These are phyloP conservation scores for Trichosporon sp. DNA, from an alignment of 1,284 basidiomycete genomes.

Conservation along the genomic window DNA sequence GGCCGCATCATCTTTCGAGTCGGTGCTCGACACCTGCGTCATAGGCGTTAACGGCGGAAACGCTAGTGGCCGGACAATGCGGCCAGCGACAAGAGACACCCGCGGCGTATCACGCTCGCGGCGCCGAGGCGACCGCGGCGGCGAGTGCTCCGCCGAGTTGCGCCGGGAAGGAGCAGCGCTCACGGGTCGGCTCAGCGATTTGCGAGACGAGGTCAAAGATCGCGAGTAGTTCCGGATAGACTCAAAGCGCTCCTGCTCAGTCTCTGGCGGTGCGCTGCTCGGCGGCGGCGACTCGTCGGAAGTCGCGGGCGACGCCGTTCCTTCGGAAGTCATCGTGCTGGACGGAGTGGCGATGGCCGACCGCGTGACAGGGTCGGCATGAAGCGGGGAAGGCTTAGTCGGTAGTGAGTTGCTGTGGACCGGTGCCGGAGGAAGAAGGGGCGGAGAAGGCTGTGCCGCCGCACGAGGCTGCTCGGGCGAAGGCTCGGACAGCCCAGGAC, in stretches of 20 bases:
- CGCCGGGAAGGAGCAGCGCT: constrained; percentile 9
- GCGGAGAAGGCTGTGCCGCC: neutral
- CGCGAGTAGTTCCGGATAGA: constrained; percentile 35
- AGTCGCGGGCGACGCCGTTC: constrained; percentile 16
- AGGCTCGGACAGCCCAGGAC: neutral
- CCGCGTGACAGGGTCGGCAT: neutral
- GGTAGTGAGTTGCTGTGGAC: neutral
- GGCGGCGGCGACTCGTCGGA: neutral
- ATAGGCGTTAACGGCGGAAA: constrained; percentile 30
- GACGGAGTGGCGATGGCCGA: neutral
- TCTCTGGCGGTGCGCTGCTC: constrained; percentile 10
- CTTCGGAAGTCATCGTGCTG: neutral
- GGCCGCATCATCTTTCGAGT: neutral
- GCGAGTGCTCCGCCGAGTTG: constrained; percentile 12
- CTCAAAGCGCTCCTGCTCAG: constrained; percentile 25
- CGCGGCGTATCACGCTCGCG: constrained; percentile 36
- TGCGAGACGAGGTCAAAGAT: constrained; percentile 7
- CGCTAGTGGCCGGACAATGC: constrained; percentile 43
- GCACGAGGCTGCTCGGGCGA: neutral
- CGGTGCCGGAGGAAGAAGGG: neutral
- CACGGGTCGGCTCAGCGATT: constrained; percentile 3
- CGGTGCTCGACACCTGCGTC: neutral
- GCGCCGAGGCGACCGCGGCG: constrained; percentile 38
- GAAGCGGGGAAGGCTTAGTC: neutral
- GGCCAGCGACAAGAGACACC: constrained; percentile 45